These are phyloP conservation scores for Dipodascopsis tothii DNA, from an alignment of 805 yeast species.

Conservation along the genomic window DNA sequence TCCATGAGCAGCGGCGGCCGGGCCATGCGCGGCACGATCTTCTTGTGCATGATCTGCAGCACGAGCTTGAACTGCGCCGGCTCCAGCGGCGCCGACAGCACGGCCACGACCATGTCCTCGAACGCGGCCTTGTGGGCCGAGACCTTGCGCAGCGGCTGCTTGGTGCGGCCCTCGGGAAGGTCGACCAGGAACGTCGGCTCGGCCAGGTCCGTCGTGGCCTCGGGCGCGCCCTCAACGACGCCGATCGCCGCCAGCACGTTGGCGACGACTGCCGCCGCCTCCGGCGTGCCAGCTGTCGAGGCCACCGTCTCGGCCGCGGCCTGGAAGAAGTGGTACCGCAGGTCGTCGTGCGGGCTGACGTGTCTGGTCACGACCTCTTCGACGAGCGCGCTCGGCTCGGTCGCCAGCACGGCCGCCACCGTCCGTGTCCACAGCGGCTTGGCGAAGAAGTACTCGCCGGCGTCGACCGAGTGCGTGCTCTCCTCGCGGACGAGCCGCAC, in stretches of 20 bases:
- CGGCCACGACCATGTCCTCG: conserved; percentile 59
- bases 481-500: conserved; percentile 47
- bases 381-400: conserved; percentile 35
- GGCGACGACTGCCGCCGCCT: conserved; percentile 9
- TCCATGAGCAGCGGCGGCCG: conserved; percentile 86
- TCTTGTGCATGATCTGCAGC: conserved; percentile 66
- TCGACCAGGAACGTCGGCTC: conserved; percentile 10
- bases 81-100: conserved; percentile 46
- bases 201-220: conserved; percentile 21
- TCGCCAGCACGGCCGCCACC: conserved; percentile 32
- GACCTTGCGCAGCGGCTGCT: conserved; percentile 21
- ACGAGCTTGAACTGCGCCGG: conserved; percentile 59
- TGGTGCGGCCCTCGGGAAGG: conserved; percentile 6
- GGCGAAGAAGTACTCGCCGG: conserved; percentile 57
- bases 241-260: conserved; percentile 22
- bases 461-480: conserved; percentile 43
- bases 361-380: conserved; percentile 52
- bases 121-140: conserved; percentile 49
- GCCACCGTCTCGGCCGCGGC: conserved; percentile 31
- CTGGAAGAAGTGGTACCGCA: conserved; percentile 65
- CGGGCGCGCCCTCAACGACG: conserved; percentile 23
- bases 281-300: not conserved
- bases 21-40: conserved; percentile 71
- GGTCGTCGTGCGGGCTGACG: conserved; percentile 59
- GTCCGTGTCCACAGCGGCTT: conserved; percentile 42